Conservation (phyloP, 305 asterid species). For the Plantago lanceolata region DNA sequence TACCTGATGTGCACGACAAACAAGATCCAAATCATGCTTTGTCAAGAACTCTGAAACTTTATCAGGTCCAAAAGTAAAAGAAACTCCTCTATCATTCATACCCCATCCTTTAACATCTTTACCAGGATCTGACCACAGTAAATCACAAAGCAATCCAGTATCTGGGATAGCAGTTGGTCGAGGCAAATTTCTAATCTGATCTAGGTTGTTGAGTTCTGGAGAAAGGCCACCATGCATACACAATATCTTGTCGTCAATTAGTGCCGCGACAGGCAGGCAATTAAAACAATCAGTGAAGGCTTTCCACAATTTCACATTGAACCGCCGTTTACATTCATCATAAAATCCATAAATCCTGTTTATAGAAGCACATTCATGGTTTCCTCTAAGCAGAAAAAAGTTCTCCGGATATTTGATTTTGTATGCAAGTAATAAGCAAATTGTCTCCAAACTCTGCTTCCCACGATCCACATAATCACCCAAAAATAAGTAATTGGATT, state of each 20-base stretch:
- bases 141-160: constrained; percentile 58
- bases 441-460: constrained; percentile 54
- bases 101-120: constrained; percentile 65
- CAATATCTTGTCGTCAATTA: constrained; percentile 51
- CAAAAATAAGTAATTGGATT: constrained; percentile 52
- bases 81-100: constrained; percentile 62
- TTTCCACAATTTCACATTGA: constrained; percentile 57
- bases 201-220: constrained; percentile 48
- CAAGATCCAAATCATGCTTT: constrained; percentile 59
- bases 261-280: constrained; percentile 63
- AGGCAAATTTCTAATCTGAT: constrained; percentile 48
- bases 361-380: constrained; percentile 58
- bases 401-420: constrained; percentile 57
- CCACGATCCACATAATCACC: constrained; percentile 65
- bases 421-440: constrained; percentile 55
- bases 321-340: constrained; percentile 58
- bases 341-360: constrained; percentile 57
- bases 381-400: constrained; percentile 57
- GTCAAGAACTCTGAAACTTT: constrained; percentile 50
- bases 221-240: constrained; percentile 69
- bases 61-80: constrained; percentile 56
- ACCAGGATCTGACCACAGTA: constrained; percentile 60
- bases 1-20: constrained; percentile 68
- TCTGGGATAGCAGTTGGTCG: constrained; percentile 60
- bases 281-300: constrained; percentile 56